phyloP scores from a whole-genome alignment of 2,329 filamentous ascomycete species.

The Aspergillus quadricinctus region DNA sequence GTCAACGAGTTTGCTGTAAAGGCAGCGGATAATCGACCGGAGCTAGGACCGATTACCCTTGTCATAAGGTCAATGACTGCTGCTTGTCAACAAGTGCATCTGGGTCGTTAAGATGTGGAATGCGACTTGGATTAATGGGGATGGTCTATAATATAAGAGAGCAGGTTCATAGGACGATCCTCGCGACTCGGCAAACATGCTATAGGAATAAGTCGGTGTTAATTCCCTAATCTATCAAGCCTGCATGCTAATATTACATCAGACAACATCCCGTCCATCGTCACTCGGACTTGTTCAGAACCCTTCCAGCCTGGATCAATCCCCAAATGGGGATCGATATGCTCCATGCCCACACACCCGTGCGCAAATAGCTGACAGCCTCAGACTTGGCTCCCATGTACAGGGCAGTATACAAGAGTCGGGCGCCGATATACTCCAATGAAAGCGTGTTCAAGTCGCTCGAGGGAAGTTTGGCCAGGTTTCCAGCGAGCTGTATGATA shows the following conservation, averaged over 20 bases:
- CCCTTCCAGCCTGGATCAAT: constrained; percentile 26
- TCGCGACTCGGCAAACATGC: too few relatives aligned
- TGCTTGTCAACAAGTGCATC: too few relatives aligned
- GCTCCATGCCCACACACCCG: constrained; percentile 30
- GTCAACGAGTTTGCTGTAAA: too few relatives aligned
- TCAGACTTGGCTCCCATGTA: constrained; percentile 32
- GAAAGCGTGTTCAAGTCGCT: constrained; percentile 30
- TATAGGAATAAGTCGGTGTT: too few relatives aligned
- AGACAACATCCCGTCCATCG: not conserved
- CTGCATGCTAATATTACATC: not conserved
- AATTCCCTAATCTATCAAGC: too few relatives aligned
- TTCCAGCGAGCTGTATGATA: constrained; percentile 27
- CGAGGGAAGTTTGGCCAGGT: constrained; percentile 26
- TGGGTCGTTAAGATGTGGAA: too few relatives aligned
- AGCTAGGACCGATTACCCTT: too few relatives aligned
- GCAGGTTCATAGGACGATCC: too few relatives aligned
- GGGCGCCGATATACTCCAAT: constrained; percentile 27
- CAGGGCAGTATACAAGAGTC: constrained; percentile 30
- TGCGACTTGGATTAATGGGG: too few relatives aligned
- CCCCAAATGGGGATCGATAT: constrained; percentile 29
- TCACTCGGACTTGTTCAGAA: constrained; percentile 7
- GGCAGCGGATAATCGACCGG: too few relatives aligned
- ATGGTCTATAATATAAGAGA: too few relatives aligned
- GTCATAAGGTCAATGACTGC: too few relatives aligned
- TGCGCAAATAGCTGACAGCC: constrained; percentile 28